Evolutionary conservation across 768 basidiomycete genomes (phyloP), one percentile per base, ranked within the genome.

Genomic region (Harrya chromipes): DNA sequence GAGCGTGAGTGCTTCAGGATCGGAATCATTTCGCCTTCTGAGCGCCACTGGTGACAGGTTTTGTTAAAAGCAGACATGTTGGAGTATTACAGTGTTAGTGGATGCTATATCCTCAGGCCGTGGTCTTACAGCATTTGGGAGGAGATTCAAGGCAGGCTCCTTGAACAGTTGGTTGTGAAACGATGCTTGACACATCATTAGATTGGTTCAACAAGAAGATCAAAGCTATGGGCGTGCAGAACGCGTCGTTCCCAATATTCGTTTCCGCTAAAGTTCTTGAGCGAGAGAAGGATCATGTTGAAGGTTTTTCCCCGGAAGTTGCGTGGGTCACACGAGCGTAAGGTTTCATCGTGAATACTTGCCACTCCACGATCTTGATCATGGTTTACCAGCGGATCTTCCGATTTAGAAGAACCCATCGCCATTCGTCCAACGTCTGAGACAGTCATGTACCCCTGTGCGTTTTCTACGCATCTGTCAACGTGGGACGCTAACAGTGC

Each of bases 201-300:
- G 90, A 79, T 47, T 99, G 94, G 93, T 98, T 98, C 76, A 89
- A 99, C 69, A 70, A 72, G 34, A 76, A 85, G 61, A 99, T 98
- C 76, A 94, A 90, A 71, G 88, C 88, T 57, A 80, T 97, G 64
- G 97, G 87, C 40, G 95, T 98, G 16, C 90, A 97, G 68, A 97
- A 98, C 67, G 85, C 92, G 4, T 99, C 97, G 66, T 99, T 99
- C 80, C 97, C 97, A 4, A 97, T 99, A 92, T 98, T 98, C 61
- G 89, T 99, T 29, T 94, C 94, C 0, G 70, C 80, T 50, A 92
- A 90, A 49, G 90, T 94, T 21, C 80, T 99, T 49, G 94, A 99
- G 70, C 81, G 90, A 46, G 97, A 99, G 71, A 98, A 98, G 74
- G 85, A 98, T 61, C 97, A 99, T 67, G 92, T 99, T 51, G 97